Conservation (phyloP, 169 alveolate genomes). For the Plasmodium gallinaceum region DNA sequence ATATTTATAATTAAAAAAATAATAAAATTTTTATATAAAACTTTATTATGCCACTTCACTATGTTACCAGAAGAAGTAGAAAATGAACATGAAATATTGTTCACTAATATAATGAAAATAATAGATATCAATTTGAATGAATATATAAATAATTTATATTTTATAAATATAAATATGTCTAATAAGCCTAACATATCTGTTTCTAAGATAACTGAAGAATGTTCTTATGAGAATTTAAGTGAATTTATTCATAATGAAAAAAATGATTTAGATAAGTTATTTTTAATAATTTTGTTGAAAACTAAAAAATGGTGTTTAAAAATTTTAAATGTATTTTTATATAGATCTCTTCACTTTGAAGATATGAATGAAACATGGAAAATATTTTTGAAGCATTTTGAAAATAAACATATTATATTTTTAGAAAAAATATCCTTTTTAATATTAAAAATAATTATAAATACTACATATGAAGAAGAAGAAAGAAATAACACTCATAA, state of each 20-base stretch:
- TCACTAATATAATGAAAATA: constrained; percentile 57
- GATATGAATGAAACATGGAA: constrained; percentile 74
- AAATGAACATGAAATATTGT: constrained; percentile 48
- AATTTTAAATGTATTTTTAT: constrained; percentile 66
- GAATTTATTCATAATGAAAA: constrained; percentile 26
- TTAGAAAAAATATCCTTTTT: constrained; percentile 57
- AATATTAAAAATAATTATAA: constrained; percentile 52
- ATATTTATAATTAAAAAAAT: constrained; percentile 30
- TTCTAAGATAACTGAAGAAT: constrained; percentile 64
- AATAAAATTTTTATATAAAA: constrained; percentile 51
- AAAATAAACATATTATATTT: constrained; percentile 51
- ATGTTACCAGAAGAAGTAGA: constrained; percentile 48
- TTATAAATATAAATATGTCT: constrained; percentile 16
- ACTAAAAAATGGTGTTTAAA: constrained; percentile 67
- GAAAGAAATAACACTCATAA: constrained; percentile 25
- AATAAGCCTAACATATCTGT: constrained; percentile 20
- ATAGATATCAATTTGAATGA: constrained; percentile 48
- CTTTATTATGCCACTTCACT: constrained; percentile 41
- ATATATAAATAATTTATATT: constrained; percentile 52
- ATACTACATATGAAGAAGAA: constrained; percentile 46
- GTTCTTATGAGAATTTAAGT: constrained; percentile 62
- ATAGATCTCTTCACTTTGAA: constrained; percentile 52
- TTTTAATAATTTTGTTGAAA: constrained; percentile 29
- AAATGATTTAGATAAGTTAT: constrained; percentile 31
- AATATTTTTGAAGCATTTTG: constrained; percentile 35